phyloP scores from a whole-genome alignment of 352 stramenopile genomes.

The Pythium folliculosum region DNA sequence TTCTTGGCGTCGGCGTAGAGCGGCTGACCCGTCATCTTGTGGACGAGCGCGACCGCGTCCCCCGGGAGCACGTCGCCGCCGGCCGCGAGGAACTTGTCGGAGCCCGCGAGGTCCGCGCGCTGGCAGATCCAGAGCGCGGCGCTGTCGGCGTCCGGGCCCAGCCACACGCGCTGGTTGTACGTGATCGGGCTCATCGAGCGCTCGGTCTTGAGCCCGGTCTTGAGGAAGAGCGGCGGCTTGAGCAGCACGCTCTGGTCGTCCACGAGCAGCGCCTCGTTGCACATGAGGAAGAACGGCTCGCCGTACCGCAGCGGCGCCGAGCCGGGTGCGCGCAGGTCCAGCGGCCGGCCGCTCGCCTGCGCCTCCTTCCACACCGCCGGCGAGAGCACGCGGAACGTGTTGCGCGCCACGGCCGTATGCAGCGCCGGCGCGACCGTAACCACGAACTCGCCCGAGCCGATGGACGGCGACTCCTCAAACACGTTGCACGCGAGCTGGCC shows the following conservation, averaged over 20 bases:
- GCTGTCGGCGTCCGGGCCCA: slow-evolving; percentile 65
- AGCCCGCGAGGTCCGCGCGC: slow-evolving; percentile 57
- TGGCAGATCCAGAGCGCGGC: slow-evolving; percentile 71
- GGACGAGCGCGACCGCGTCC: slow-evolving; percentile 61
- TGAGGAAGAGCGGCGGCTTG: slow-evolving; percentile 76
- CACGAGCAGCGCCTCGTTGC: slow-evolving; percentile 75
- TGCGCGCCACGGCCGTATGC: slow-evolving; percentile 42
- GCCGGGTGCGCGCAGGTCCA: slow-evolving; percentile 24
- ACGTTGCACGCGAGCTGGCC: slow-evolving; percentile 68
- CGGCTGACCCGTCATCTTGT: slow-evolving; percentile 86
- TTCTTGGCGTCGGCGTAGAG: slow-evolving; percentile 51
- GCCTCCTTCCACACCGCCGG: slow-evolving; percentile 43
- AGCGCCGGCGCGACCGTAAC: slow-evolving; percentile 44
- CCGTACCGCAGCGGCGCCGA: slow-evolving; percentile 61
- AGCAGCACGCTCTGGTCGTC: slow-evolving; percentile 76
- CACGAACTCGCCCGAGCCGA: slow-evolving; percentile 77
- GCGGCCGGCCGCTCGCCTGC: slow-evolving; percentile 28
- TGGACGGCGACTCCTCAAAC: slow-evolving; percentile 82
- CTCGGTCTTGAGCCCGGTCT: slow-evolving; percentile 82
- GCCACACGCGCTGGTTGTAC: slow-evolving; percentile 81
- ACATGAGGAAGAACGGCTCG: slow-evolving; percentile 81
- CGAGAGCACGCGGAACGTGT: slow-evolving; percentile 73
- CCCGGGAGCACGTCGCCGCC: slow-evolving; percentile 45
- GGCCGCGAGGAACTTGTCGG: slow-evolving; percentile 70
- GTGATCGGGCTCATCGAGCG: slow-evolving; percentile 85